Evolutionary conservation across 768 basidiomycete genomes (phyloP), one percentile per base, ranked within the genome.

Genomic region (Cystobasidium onofrii): DNA sequence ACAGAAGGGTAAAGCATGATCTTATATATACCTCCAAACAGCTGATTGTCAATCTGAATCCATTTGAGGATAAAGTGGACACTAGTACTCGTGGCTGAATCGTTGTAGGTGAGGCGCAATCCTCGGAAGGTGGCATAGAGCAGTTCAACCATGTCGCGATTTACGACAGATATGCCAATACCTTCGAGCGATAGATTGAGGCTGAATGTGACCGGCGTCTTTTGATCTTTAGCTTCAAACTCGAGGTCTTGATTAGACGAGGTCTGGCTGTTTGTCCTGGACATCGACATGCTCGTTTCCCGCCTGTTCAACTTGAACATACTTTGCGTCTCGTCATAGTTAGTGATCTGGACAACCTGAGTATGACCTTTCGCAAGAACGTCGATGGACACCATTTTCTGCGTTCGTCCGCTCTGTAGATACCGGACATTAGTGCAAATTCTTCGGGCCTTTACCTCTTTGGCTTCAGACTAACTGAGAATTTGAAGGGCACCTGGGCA

Each of bases 1-100:
- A 92, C 90, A 7, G 92, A 92, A 0, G 96, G 95, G 79, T 98
- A 95, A 54, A 98, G 84, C 70, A 98, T 87, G 70, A 98, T 93
- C 1, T 96, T 93, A 83, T 88, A 99, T 15, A 94, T 80, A 20
- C 92, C 94, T 73, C 98, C 96, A 74, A 98, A 95, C 15, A 99
- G 86, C 80, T 99, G 96, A 79, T 98, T 99, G 82, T 99, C 96
- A 74, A 98, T 86, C 80, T 98, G 94, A 13, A 99, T 84, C 77
- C 85, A 88, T n/a, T 90, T 91, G 79, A 89, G 90, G 9, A 89
- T 87, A 41, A 98, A 44, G 61, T 87, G 90, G 66, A 93, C 84
- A 0, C 90, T 86, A 78, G 94, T 91, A 4, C 91, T 88, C 43
- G 88, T 84, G 0, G 86, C 82, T 78, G 88, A 94, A 78, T 90